Base-by-base conservation (phyloP, 345 rosid genomes). In the Erysimum cheiranthoides region DNA sequence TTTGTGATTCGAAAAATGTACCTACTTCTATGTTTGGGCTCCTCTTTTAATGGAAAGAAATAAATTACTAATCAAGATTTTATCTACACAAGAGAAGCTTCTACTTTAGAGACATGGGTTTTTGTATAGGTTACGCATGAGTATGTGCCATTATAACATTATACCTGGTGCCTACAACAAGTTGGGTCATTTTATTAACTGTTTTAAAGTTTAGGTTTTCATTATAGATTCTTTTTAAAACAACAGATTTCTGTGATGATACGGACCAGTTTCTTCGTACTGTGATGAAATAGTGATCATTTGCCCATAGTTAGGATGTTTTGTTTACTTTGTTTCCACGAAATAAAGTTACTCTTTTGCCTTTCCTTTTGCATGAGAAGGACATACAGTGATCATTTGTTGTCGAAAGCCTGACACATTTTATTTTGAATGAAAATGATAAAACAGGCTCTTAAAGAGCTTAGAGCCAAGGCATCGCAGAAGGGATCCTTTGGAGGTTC, bases 401-500 rank as follows among this genome's bases (percentile, higher is more conserved):
- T 42, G 42, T 16, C 9, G 47, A 21, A 32, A 51, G 65, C n/a
- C 18, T 70, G 32, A 54, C 25, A 16, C 16, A 4, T 38, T 40
- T 61, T 28, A 3, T 58, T 13, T 38, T 53, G 18, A 25, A 40
- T 25, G 61, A n/a, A 10, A 46, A 28, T 75, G 18, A 8, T 46
- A 45, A 72, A 65, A 42, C 79, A 93, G 98, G 98, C 96, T 0
- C 86, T 91, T 61, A 89, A 84, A 80, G 97, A 93, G 74, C 96
- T 93, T 30, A 87, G 77, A 79, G 89, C 96, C 42, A 93, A 90
- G 86, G 98, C 98, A 10, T 76, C 76, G 16, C 88, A 87, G 78
- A 91, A 91, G 80, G 98, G 98, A 5, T 1, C 87, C 11, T 64
- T 91, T 30, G 97, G 98, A 80, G 97, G 98, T 57, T 9, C 97